phyloP scores from a whole-genome alignment of 176 grass and related monocot species.

The Musa troglodytarum region DNA sequence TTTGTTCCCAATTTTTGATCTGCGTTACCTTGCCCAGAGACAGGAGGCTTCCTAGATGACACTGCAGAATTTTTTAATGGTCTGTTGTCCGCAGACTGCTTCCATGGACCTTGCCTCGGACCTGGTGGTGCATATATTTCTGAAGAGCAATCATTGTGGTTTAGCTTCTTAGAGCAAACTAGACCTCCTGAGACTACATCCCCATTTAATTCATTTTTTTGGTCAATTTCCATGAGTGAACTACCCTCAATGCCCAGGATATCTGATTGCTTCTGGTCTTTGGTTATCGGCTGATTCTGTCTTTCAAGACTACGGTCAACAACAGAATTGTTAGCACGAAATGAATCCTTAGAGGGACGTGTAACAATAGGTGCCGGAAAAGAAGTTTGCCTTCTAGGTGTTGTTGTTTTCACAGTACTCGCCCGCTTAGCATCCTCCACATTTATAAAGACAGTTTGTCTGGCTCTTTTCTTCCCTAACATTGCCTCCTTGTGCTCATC shows the following conservation, averaged over 20 bases:
- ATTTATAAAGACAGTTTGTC: slow-evolving; percentile 87
- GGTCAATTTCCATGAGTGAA: slow-evolving; percentile 42
- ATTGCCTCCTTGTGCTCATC: slow-evolving; percentile 89
- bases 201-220: slow-evolving; percentile 64
- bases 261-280: slow-evolving; percentile 66
- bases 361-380: slow-evolving; percentile 86
- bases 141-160: slow-evolving; percentile 34
- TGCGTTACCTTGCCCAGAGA: slow-evolving; percentile 35
- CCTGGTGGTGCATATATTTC: slow-evolving; percentile 34
- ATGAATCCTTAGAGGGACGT: slow-evolving; percentile 66
- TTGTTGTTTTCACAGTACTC: slow-evolving; percentile 71
- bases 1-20: slow-evolving; percentile 66
- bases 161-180: slow-evolving; percentile 40
- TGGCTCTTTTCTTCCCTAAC: slow-evolving; percentile 86
- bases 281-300: slow-evolving; percentile 26
- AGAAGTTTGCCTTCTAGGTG: slow-evolving; percentile 70
- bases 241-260: slow-evolving; percentile 37
- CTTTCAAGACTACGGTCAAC: slow-evolving; percentile 52
- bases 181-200: slow-evolving; percentile 42
- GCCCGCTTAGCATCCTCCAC: slow-evolving; percentile 96
- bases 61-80: slow-evolving; percentile 38
- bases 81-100: slow-evolving; percentile 53
- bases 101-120: slow-evolving; percentile 46
- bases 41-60: slow-evolving; percentile 39
- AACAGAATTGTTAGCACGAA: slow-evolving; percentile 32